Evolutionary conservation across 192 early-diverging fungal species (phyloP).

Genomic region (Chytriomyces sp.): DNA sequence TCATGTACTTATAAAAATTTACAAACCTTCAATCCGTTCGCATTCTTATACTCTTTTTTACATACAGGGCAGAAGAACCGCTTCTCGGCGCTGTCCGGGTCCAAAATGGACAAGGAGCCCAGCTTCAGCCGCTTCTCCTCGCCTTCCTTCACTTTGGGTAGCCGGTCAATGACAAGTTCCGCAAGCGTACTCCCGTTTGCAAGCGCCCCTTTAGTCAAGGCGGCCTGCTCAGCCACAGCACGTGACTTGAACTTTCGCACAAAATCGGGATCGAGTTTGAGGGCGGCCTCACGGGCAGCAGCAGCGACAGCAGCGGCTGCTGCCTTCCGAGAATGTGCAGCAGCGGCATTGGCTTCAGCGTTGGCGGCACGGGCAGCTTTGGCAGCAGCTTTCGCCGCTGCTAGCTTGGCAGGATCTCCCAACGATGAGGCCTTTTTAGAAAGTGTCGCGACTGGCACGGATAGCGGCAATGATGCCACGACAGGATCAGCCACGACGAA

Average conservation of each 20-base stretch:
- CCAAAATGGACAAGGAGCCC: constrained; percentile 28
- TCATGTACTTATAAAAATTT: constrained; percentile 14
- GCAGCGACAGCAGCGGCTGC: constrained; percentile 3
- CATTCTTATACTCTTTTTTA: constrained; percentile 98
- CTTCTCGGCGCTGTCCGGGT: constrained; percentile 30
- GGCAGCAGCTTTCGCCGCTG: neutral
- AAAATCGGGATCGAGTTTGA: constrained; percentile 25
- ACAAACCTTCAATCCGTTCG: constrained; percentile 87
- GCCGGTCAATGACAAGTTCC: constrained; percentile 14
- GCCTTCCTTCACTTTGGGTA: constrained; percentile 22
- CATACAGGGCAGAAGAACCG: constrained; percentile 83
- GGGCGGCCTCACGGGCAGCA: neutral
- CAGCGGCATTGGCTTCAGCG: neutral
- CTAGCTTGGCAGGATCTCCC: no score
- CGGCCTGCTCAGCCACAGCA: constrained; percentile 16
- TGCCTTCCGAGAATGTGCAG: neutral
- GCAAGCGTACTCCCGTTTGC: constrained; percentile 3
- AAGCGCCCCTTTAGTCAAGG: neutral
- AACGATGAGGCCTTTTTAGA: no score
- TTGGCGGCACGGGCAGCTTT: neutral
- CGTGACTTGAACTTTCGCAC: constrained; percentile 20
- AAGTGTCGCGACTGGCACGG: neutral
- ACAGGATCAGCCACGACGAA: no score
- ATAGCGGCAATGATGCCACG: no score
- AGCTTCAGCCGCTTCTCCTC: constrained; percentile 27